These are phyloP conservation scores for Orbilia quercus DNA, from an alignment of 2,329 filamentous ascomycete species.

Conservation along the genomic window DNA sequence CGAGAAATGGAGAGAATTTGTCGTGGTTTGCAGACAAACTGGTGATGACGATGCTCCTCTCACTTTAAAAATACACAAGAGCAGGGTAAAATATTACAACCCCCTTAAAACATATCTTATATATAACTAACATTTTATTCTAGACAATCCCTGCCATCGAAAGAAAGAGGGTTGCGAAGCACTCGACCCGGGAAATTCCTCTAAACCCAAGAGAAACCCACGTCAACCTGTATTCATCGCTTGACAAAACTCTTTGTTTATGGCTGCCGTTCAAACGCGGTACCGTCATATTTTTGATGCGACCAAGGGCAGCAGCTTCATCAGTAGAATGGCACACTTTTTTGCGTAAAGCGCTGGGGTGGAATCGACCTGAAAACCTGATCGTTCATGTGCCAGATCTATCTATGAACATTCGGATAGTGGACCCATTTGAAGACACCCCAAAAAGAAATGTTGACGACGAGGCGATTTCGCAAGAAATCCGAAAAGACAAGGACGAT, in stretches of 20 bases:
- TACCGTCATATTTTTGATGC: slow-evolving; percentile 72
- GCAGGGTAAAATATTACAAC: slow-evolving; percentile 64
- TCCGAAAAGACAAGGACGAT: slow-evolving; percentile 65
- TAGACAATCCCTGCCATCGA: slow-evolving; percentile 70
- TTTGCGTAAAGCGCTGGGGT: slow-evolving; percentile 71
- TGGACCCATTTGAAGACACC: slow-evolving; percentile 69
- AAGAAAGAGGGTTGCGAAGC: slow-evolving; percentile 67
- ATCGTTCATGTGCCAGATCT: slow-evolving; percentile 74
- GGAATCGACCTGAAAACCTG: slow-evolving; percentile 69
- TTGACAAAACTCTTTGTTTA: slow-evolving; percentile 75
- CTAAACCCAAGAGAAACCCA: slow-evolving; percentile 68
- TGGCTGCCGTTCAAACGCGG: slow-evolving; percentile 69
- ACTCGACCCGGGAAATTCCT: slow-evolving; percentile 70
- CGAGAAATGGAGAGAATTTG: slow-evolving; percentile 75
- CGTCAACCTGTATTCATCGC: slow-evolving; percentile 73
- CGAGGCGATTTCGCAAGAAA: slow-evolving; percentile 62
- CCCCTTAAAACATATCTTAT: neutral
- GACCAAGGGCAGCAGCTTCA: slow-evolving; percentile 71
- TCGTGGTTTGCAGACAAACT: slow-evolving; percentile 72
- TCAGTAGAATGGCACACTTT: slow-evolving; percentile 78
- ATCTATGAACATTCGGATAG: slow-evolving; percentile 70
- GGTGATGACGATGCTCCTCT: slow-evolving; percentile 69
- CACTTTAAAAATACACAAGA: slow-evolving; percentile 72
- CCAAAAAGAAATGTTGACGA: slow-evolving; percentile 64
- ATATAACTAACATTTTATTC: slow-evolving; percentile 9